A percentile compares a stretch with the other conserved stretches of the same genome.
These are phyloP conservation scores for Lactarius akahatsu DNA, from an alignment of 768 basidiomycete genomes.

Conservation along the genomic window DNA sequence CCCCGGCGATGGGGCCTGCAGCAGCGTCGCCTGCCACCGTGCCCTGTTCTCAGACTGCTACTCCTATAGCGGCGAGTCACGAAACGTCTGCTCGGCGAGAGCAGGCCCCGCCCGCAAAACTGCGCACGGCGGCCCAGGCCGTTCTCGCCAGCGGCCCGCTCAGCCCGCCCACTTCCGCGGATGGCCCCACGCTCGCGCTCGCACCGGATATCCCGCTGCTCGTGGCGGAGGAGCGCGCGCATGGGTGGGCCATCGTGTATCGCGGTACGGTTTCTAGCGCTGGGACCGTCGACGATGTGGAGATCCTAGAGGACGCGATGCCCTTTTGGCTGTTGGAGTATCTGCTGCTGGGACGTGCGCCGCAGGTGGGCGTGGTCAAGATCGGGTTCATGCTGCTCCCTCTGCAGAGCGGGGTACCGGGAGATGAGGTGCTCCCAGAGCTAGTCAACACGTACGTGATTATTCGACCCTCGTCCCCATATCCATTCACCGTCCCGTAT, in stretches of 20 bases:
- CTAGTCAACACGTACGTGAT: constrained; percentile 89
- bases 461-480: constrained; percentile 30
- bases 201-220: constrained; percentile 62
- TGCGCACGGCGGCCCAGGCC: constrained; percentile 53
- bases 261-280: constrained; percentile 64
- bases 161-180: constrained; percentile 64
- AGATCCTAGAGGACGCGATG: constrained; percentile 68
- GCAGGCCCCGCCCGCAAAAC: constrained; percentile 27
- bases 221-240: constrained; percentile 78
- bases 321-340: constrained; percentile 91
- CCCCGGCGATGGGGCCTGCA: not conserved
- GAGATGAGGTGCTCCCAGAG: constrained; percentile 67
- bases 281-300: constrained; percentile 44
- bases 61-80: not conserved
- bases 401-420: constrained; percentile 57
- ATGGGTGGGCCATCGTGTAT: constrained; percentile 76
- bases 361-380: constrained; percentile 59
- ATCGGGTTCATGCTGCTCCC: constrained; percentile 89
- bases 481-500: not conserved
- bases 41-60: not conserved
- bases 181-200: constrained; percentile 66
- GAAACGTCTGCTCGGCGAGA: not conserved
- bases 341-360: constrained; percentile 64
- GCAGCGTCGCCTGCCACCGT: not conserved
- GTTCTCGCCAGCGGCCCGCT: constrained; percentile 54